Conservation (phyloP, 1,284 basidiomycete species). For the Phellopilus nigrolimitatus region DNA sequence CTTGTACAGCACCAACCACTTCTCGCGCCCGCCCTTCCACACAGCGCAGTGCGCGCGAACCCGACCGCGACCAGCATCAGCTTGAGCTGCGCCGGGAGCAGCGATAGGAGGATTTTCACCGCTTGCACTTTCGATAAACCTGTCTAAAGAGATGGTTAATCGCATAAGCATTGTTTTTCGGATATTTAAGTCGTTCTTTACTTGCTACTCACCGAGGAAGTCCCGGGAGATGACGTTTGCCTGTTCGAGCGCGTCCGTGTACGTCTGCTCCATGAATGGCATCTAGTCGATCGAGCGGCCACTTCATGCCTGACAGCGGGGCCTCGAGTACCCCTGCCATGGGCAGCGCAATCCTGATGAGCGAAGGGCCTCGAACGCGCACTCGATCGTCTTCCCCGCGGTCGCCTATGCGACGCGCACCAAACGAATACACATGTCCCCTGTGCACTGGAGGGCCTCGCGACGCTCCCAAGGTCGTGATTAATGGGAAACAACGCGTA, state of each 20-base stretch:
- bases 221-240: constrained; percentile 83
- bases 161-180: neutral
- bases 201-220: constrained; percentile 64
- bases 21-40: constrained; percentile 59
- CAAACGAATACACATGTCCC: constrained; percentile 81
- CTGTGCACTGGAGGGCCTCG: constrained; percentile 72
- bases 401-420: constrained; percentile 77
- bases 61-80: constrained; percentile 38
- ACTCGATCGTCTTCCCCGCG: constrained; percentile 75
- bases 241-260: constrained; percentile 75
- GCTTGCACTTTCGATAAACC: constrained; percentile 71
- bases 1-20: constrained; percentile 62
- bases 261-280: constrained; percentile 70
- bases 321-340: constrained; percentile 49
- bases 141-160: constrained; percentile 29
- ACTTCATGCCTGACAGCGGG: constrained; percentile 52
- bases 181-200: neutral
- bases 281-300: constrained; percentile 91
- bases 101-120: constrained; percentile 59
- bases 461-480: constrained; percentile 71
- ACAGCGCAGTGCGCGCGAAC: constrained; percentile 50
- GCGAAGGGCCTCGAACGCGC: constrained; percentile 56
- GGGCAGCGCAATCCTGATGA: constrained; percentile 56
- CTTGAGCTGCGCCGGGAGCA: constrained; percentile 64
- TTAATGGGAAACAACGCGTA: constrained; percentile 90